Percentiles rank a stretch among this genome's conserved stretches.
phyloP scores from a whole-genome alignment of 2,329 filamentous ascomycete genomes.

The Calonectria pteridis region DNA sequence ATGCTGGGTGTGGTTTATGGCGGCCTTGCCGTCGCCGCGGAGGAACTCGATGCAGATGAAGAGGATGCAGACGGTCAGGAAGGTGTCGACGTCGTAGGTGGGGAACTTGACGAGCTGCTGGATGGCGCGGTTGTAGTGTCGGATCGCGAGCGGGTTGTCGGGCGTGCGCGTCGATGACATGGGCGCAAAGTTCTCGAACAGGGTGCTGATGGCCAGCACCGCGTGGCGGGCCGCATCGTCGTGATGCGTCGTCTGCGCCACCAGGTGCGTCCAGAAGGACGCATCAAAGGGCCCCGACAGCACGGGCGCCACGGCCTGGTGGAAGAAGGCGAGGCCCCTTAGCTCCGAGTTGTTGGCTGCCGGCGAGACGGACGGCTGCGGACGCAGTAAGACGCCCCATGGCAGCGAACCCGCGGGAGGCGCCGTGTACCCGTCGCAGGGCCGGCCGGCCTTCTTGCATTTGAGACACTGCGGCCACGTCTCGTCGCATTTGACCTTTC shows the following conservation, averaged over 20 bases:
- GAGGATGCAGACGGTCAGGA: conserved; percentile 56
- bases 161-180: conserved; percentile 14
- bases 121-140: conserved; percentile 58
- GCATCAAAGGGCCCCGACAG: conserved; percentile 52
- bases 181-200: conserved; percentile 50
- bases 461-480: conserved; percentile 62
- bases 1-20: conserved; percentile 53
- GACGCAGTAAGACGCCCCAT: conserved; percentile 52
- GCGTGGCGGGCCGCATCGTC: conserved; percentile 55
- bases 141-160: conserved; percentile 49
- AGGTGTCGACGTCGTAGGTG: conserved; percentile 45
- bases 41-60: conserved; percentile 60
- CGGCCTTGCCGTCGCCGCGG: conserved; percentile 50
- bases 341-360: conserved; percentile 43
- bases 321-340: conserved; percentile 54
- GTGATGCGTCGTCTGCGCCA: conserved; percentile 52
- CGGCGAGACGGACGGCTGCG: conserved; percentile 35
- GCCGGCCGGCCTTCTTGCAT: conserved; percentile 64
- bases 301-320: conserved; percentile 50
- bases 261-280: conserved; percentile 57
- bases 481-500: conserved; percentile 71
- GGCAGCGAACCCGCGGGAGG: conserved; percentile 45
- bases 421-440: conserved; percentile 67
- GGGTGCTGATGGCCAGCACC: conserved; percentile 54
- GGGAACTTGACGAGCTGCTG: conserved; percentile 45